A percentile compares a stretch with the other conserved stretches of the same genome.
Conservation (phyloP, 2,329 filamentous ascomycete species). For the Cryphonectria carpinicola region DNA sequence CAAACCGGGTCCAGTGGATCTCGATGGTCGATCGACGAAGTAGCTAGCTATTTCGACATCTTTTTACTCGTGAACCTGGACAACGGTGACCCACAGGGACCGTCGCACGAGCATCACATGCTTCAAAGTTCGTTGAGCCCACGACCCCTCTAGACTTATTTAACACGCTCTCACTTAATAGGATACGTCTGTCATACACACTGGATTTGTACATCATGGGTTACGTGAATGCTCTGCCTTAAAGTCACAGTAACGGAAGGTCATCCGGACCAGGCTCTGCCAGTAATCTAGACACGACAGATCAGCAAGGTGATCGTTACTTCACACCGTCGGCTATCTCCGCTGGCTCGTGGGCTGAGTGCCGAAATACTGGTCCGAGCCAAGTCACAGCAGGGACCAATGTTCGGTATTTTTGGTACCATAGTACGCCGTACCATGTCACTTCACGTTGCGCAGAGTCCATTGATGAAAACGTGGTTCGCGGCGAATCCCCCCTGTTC, state of each 20-base stretch:
- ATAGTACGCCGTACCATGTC: not conserved
- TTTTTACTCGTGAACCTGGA: not conserved
- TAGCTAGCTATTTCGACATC: not conserved
- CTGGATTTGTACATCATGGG: not conserved
- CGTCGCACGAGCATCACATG: not conserved
- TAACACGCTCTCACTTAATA: too few relatives aligned
- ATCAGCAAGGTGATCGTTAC: not conserved
- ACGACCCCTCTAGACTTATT: not conserved
- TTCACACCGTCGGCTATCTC: not conserved
- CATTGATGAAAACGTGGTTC: not conserved
- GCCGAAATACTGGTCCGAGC: too few relatives aligned
- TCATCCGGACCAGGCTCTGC: not conserved
- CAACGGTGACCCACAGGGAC: not conserved
- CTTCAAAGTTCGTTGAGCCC: not conserved
- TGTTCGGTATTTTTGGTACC: too few relatives aligned
- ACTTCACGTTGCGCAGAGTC: not conserved
- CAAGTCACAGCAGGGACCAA: too few relatives aligned
- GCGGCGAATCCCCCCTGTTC: too few relatives aligned
- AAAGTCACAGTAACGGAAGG: not conserved
- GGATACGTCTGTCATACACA: not conserved
- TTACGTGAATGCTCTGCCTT: not conserved
- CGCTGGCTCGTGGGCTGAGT: too few relatives aligned
- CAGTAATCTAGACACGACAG: not conserved
- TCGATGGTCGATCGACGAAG: not conserved
- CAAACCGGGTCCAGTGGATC: not conserved